Evolutionary conservation across 2,329 filamentous ascomycete genomes (phyloP), one percentile per base, ranked within the genome.

Genomic region (Stemphylium vesicarium): DNA sequence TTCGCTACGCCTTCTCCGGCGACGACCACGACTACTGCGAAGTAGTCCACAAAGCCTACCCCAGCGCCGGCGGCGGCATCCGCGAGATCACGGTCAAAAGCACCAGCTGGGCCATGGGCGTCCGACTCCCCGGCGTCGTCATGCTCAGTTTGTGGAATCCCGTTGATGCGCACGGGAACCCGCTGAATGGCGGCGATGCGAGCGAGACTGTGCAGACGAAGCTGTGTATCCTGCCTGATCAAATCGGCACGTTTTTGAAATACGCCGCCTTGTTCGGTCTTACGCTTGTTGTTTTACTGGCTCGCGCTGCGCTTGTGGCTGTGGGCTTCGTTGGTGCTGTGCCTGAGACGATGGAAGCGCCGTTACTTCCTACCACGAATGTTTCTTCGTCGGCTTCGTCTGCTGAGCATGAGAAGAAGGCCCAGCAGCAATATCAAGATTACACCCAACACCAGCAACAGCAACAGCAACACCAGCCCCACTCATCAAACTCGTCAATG

Each of bases 1-100:
- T 98, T 11, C 82, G 86, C 3, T 89, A 95, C 62, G 89, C 93
- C 38, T 99, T 98, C 71, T 96, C 92, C 0, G 95, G 95, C 10
- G 95, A 99, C 67, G 95, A 99, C 71, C 95, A 99, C 78, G 95
- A 99, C 78, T 97, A 98, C 78, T 99, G 95, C 77, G 93, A 96
- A 69, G 79, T 98, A 6, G 82, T 88, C 0, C 95, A 99, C 75
- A 85, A 87, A 2, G 82, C 85, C 15, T 85, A 88, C 55, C 78
- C 80, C 0, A 83, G 81, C 4, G 84, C 82, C 22, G 85, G 88
- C 29, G 82, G 81, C 43, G 79, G 78, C 5, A 80, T 85, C 20
- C 75, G 77, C 20, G 95, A 99, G 74, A 96, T 97, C 61, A 99
- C 95, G 0, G 92, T 98, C 66, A 99, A 99, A 79, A 93, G 89